These are phyloP conservation scores for Apiospora hydei DNA, from an alignment of 2,329 filamentous ascomycete genomes.

Conservation along the genomic window DNA sequence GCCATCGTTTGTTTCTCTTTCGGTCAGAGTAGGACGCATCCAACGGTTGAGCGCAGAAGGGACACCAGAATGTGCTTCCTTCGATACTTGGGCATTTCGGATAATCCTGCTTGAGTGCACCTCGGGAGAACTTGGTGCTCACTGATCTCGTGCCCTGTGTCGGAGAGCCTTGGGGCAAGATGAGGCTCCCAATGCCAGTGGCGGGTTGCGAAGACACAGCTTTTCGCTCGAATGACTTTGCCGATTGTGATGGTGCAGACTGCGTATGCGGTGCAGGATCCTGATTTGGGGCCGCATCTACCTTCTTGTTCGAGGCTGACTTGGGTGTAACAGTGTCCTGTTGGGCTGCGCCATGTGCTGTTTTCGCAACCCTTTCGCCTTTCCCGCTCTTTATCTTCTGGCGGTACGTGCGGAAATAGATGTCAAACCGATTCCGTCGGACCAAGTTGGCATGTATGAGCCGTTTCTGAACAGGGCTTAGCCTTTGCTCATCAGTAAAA, in stretches of 20 bases:
- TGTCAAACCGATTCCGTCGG: not conserved
- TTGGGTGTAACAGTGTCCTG: not conserved
- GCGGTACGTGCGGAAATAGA: not conserved
- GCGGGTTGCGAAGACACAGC: not conserved
- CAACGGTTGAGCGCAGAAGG: not conserved
- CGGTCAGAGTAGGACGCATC: not conserved
- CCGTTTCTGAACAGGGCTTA: not conserved
- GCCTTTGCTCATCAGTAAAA: not conserved
- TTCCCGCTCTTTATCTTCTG: not conserved
- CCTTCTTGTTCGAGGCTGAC: not conserved
- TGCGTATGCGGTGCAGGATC: not conserved
- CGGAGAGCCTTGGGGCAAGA: not conserved
- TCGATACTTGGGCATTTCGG: not conserved
- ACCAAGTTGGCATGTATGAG: not conserved
- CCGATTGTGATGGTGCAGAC: rapidly evolving
- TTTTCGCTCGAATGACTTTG: not conserved
- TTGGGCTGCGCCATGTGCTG: not conserved
- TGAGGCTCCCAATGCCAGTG: not conserved
- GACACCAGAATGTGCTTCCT: not conserved
- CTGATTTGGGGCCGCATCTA: not conserved
- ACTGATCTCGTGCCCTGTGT: not conserved
- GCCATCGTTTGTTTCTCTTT: not conserved
- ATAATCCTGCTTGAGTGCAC: not conserved
- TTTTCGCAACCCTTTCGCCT: no score
- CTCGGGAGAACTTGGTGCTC: conserved; percentile 4